phyloP scores from a whole-genome alignment of 1,139 yeast genomes.

The Zygoascus hellenicus region DNA sequence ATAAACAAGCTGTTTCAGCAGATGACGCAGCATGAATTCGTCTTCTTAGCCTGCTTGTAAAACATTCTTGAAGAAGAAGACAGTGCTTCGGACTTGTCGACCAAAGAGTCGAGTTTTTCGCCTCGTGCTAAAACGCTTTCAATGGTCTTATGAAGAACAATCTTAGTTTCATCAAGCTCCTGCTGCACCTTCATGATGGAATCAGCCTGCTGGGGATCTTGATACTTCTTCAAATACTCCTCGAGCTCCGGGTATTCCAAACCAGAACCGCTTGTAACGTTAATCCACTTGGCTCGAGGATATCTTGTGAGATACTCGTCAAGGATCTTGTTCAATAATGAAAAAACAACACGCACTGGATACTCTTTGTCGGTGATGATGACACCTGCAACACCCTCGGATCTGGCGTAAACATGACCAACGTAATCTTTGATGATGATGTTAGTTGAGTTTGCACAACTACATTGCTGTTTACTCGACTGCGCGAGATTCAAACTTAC shows the following conservation, averaged over 20 bases:
- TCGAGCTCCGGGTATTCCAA: conserved; percentile 61
- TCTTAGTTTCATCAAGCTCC: conserved; percentile 95
- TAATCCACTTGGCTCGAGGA: conserved; percentile 67
- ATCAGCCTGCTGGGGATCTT: conserved; percentile 96
- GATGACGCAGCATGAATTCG: conserved; percentile 89
- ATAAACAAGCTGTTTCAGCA: neutral
- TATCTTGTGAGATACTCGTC: conserved; percentile 87
- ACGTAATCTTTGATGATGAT: conserved; percentile 45
- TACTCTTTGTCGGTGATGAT: conserved; percentile 90
- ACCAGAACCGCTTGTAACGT: conserved; percentile 42
- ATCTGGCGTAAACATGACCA: conserved; percentile 86
- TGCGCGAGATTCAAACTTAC: conserved; percentile 19
- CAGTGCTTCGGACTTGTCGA: conserved; percentile 90
- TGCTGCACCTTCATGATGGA: conserved; percentile 96
- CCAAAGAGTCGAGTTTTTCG: conserved; percentile 88
- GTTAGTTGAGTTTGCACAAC: neutral
- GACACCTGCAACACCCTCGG: conserved; percentile 93
- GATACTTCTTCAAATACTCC: conserved; percentile 72
- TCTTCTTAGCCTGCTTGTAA: conserved; percentile 95
- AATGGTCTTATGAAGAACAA: conserved; percentile 90
- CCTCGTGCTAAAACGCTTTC: conserved; percentile 94
- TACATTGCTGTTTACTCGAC: neutral
- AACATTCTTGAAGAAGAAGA: conserved; percentile 87
- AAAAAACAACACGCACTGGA: conserved; percentile 96
- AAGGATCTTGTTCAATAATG: conserved; percentile 79